phyloP scores from a whole-genome alignment of 2,329 filamentous ascomycete genomes.

The Calonectria honghensis region DNA sequence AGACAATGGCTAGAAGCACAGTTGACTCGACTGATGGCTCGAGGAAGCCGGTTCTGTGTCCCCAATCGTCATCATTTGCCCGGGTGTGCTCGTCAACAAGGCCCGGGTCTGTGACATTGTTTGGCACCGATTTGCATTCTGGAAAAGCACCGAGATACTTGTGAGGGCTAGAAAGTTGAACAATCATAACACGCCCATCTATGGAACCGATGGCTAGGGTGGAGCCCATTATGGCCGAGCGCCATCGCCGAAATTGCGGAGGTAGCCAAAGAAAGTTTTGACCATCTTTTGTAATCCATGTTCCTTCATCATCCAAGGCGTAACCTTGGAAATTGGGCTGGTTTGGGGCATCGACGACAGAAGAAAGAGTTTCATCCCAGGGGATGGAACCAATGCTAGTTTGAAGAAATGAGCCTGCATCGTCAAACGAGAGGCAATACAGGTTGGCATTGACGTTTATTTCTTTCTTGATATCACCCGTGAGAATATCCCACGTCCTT shows the following conservation, averaged over 20 bases:
- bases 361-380: background rate
- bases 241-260: background rate
- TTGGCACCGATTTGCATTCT: background rate
- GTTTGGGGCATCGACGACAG: background rate
- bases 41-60: background rate
- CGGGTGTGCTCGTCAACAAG: background rate
- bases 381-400: background rate
- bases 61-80: background rate
- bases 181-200: background rate
- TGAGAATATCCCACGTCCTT: background rate
- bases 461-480: background rate
- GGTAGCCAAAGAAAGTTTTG: conserved; percentile 3
- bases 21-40: background rate
- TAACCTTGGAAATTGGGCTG: background rate
- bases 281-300: conserved; percentile 7
- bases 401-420: background rate
- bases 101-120: background rate
- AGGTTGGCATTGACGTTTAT: background rate
- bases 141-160: too few species aligned
- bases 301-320: background rate
- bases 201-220: background rate
- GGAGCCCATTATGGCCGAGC: background rate
- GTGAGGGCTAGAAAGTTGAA: background rate
- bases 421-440: background rate
- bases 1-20: background rate